Base-by-base conservation (phyloP, 192 early-diverging fungal species). In the Geosiphon pyriformis region DNA sequence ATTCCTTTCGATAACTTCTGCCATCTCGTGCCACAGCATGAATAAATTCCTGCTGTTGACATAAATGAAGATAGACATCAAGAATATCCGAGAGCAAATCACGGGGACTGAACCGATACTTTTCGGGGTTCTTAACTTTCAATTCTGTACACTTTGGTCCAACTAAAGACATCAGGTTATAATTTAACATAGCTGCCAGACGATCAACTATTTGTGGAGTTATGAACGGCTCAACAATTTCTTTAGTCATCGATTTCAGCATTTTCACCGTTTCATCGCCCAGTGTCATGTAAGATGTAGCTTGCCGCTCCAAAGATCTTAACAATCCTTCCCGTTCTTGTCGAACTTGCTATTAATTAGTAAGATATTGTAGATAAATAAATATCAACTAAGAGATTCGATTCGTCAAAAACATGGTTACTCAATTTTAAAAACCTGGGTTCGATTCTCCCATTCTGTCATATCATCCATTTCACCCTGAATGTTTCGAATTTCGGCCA, bases 141-240 rank as follows among this genome's bases (percentile, higher is more conserved):
- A 99, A 77, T 60, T 89, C 92, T 0, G 91, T 90, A 77, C 91
- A 94, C 63, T 88, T 87, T 8, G 94, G 93, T 0, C 96, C 96
- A 0, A 94, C 94, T 53, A 99, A 76, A 33, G 89, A 87, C 4
- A 86, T 77, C 35, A 99, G 77, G 62, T 95, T 97, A 72, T 91
- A 96, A 75, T 99, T 91, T 51, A 99, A 81, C 96, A 99, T 99
- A n/a, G 92, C 92, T 1, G 95, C 95, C 35, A 99, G 79, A 1
- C 93, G 82, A 49, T 90, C 89, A 18, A 97, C 94, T 52, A 99
- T 92, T 67, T 94, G 92, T 20, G 83, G 79, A 17, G 85, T 88
- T 79, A 95, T 76, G 78, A 99, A 99, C 4, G 94, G 92, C 30
- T 82, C 70, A 4, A 89, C 88, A 17, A 91, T 88, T 33, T 87